Percentiles rank a stretch among this genome's conserved stretches.
Evolutionary conservation across 225 moss, liverwort and hornwort genomes (phyloP).

Genomic region (Bryum argenteum): DNA sequence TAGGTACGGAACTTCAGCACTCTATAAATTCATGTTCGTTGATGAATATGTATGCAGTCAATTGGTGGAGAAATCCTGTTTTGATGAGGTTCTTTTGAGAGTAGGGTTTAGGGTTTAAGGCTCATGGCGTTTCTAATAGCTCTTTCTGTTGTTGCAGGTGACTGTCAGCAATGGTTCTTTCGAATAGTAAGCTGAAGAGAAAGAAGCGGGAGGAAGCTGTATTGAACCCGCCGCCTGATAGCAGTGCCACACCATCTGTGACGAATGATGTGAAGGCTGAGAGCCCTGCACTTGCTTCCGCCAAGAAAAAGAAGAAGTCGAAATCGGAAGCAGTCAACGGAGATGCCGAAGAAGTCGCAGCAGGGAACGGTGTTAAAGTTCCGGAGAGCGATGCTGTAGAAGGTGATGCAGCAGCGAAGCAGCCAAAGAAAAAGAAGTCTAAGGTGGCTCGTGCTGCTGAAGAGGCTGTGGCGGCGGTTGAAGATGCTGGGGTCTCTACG

Average conservation of each 20-base stretch:
- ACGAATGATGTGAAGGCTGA: neutral
- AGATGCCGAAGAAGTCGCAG: neutral
- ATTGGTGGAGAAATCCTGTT: no score
- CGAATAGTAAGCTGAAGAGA: conserved; percentile 28
- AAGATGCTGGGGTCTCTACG: neutral
- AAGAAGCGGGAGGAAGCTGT: conserved; percentile 35
- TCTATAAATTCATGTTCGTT: no score
- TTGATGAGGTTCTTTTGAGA: no score
- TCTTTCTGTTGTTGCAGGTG: neutral
- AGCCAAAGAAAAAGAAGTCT: neutral
- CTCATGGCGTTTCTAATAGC: neutral
- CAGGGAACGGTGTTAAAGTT: neutral
- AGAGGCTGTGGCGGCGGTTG: neutral
- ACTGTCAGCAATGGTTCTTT: conserved; percentile 34
- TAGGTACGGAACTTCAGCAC: no score
- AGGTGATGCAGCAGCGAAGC: neutral
- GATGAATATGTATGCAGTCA: no score
- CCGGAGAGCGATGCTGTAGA: neutral
- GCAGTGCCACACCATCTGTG: conserved; percentile 12
- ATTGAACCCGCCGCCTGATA: conserved; percentile 25
- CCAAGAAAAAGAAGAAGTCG: conserved; percentile 24
- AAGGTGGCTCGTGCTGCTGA: neutral
- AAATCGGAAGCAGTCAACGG: conserved; percentile 22
- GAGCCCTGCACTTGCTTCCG: neutral
- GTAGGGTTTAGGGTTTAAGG: no score